These are phyloP conservation scores for Lasiodiplodia hormozganensis DNA, from an alignment of 2,329 filamentous ascomycete genomes.

Conservation along the genomic window DNA sequence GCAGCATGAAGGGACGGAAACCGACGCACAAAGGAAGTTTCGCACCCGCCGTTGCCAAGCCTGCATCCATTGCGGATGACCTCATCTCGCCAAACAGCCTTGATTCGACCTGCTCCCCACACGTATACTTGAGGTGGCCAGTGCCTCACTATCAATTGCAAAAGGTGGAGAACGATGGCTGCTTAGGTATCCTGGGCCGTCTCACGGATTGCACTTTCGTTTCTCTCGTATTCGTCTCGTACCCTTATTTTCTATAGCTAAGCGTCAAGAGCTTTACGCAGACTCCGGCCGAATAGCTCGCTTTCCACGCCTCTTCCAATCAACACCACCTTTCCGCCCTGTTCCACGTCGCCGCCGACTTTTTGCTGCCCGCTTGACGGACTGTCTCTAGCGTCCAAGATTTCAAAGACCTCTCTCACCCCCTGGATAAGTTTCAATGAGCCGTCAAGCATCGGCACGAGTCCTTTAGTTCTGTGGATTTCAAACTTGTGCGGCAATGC, in stretches of 20 bases:
- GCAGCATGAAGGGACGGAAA: neutral
- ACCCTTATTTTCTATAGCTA: too few species aligned
- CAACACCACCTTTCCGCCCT: constrained; percentile 33
- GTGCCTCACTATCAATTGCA: too few species aligned
- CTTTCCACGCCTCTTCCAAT: constrained; percentile 32
- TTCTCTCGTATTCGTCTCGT: too few species aligned
- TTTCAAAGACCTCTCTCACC: constrained; percentile 91
- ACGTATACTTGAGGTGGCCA: neutral
- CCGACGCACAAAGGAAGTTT: neutral
- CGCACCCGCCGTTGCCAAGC: constrained; percentile 17
- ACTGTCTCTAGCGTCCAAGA: constrained; percentile 65
- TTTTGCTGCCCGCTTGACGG: neutral
- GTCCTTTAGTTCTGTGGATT: constrained; percentile 87
- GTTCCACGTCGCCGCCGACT: neutral
- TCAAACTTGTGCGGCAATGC: constrained; percentile 63
- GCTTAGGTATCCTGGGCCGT: too few species aligned
- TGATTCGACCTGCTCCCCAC: constrained; percentile 2
- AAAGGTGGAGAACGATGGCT: too few species aligned
- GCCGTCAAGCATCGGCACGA: constrained; percentile 68
- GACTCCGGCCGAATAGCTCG: constrained; percentile 29
- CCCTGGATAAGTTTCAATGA: constrained; percentile 82
- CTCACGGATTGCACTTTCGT: too few species aligned
- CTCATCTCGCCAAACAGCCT: constrained; percentile 3
- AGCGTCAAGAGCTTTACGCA: constrained; percentile 10
- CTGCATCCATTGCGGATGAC: constrained; percentile 20